A percentile compares a stretch with the other conserved stretches of the same genome.
Conservation (phyloP, 2,329 filamentous ascomycete genomes). For the Trichoderma endophyticum region DNA sequence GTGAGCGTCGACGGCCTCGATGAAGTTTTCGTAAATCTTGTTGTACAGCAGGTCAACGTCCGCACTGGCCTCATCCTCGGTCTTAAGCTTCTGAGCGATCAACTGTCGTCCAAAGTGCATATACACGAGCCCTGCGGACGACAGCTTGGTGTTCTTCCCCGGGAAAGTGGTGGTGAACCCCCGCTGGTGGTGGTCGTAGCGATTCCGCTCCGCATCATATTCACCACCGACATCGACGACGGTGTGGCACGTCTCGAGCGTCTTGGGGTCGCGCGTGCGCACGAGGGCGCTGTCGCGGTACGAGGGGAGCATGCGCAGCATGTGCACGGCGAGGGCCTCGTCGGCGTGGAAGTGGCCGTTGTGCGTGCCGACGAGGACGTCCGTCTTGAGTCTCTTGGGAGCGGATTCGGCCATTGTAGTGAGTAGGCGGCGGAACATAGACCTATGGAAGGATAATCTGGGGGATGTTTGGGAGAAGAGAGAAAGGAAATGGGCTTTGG, state of each 20-base stretch:
- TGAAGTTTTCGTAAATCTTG: conserved; percentile 89
- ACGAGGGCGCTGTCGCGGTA: conserved; percentile 73
- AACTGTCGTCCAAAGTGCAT: conserved; percentile 90
- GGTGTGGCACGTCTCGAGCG: conserved; percentile 81
- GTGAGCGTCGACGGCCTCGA: conserved; percentile 95
- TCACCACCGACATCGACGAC: conserved; percentile 97
- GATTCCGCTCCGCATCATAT: conserved; percentile 72
- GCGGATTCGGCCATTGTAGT: conserved; percentile 56
- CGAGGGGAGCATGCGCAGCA: conserved; percentile 82
- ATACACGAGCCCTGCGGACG: conserved; percentile 90
- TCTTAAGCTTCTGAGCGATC: conserved; percentile 56
- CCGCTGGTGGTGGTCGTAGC: conserved; percentile 97
- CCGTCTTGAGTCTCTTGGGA: conserved; percentile 80
- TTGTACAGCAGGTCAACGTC: conserved; percentile 74
- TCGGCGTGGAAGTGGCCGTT: conserved; percentile 99
- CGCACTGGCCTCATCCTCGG: conserved; percentile 53
- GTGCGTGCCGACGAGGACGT: conserved; percentile 81
- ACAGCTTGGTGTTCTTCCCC: conserved; percentile 79
- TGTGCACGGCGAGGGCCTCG: conserved; percentile 93
- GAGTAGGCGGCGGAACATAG: conserved; percentile 34
- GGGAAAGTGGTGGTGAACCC: conserved; percentile 85
- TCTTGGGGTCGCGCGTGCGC: conserved; percentile 79
- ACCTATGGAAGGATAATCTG: not conserved
- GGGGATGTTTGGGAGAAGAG: too few species aligned
- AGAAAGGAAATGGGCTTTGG: not conserved